Evolutionary conservation across 768 basidiomycete species (phyloP).

Genomic region (Naganishia vaughanmartiniae): DNA sequence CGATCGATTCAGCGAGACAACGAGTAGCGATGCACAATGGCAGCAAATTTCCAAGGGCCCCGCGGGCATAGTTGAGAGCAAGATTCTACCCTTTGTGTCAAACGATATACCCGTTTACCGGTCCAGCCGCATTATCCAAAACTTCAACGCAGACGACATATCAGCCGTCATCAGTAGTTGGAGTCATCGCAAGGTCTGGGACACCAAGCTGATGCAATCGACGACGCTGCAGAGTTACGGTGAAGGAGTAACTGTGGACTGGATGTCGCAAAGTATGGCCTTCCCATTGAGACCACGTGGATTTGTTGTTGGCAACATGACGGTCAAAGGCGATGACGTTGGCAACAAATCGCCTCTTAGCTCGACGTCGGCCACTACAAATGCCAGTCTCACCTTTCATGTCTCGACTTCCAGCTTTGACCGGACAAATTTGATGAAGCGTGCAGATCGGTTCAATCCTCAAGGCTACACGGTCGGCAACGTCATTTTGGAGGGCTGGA

Average conservation of each 20-base stretch:
- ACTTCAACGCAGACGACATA: constrained; percentile 88
- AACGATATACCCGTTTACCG: constrained; percentile 77
- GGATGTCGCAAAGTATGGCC: constrained; percentile 69
- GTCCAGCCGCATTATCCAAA: constrained; percentile 87
- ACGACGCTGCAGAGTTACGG: constrained; percentile 73
- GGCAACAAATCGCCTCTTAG: constrained; percentile 47
- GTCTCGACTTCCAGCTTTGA: constrained; percentile 68
- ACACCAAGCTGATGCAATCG: constrained; percentile 68
- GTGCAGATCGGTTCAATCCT: constrained; percentile 72
- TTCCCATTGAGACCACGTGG: constrained; percentile 90
- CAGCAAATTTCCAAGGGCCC: constrained; percentile 68
- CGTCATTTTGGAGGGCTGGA: constrained; percentile 87
- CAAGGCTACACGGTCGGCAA: constrained; percentile 71
- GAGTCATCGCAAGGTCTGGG: constrained; percentile 77
- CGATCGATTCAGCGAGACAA: constrained; percentile 54
- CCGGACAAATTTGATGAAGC: constrained; percentile 61
- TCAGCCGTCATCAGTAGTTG: constrained; percentile 68
- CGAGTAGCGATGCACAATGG: constrained; percentile 58
- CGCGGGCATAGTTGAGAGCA: constrained; percentile 71
- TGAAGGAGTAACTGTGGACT: constrained; percentile 67
- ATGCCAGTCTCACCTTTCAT: constrained; percentile 62
- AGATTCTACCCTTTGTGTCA: constrained; percentile 73
- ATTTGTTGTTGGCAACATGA: constrained; percentile 73
- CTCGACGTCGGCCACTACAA: constrained; percentile 28
- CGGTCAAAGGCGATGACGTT: constrained; percentile 57